Evolutionary conservation across 768 basidiomycete genomes (phyloP).

Genomic region (Auricularia sp.): DNA sequence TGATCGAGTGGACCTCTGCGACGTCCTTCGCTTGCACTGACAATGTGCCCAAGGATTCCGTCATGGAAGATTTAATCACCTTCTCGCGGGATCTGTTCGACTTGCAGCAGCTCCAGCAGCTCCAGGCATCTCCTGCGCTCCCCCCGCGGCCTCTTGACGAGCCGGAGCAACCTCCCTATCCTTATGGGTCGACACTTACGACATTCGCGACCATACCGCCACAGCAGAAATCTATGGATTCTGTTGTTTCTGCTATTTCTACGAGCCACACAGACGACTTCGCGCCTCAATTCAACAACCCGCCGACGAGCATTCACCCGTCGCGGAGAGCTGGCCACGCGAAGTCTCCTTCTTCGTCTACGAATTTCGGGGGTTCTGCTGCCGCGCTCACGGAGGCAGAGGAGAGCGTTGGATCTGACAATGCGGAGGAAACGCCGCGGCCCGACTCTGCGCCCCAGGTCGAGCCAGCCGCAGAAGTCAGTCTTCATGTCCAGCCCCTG

Average conservation of each 20-base stretch:
- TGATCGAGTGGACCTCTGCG: not conserved
- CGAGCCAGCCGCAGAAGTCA: not conserved
- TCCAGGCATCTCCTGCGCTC: slow-evolving; percentile 56
- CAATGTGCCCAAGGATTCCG: slow-evolving; percentile 35
- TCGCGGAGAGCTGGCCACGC: not conserved
- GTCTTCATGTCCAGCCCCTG: not conserved
- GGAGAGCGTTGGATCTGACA: not conserved
- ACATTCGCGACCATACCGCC: not conserved
- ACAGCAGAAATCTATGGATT: not conserved
- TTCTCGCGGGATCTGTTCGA: slow-evolving; percentile 61
- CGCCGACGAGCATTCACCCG: not conserved
- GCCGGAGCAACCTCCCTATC: not conserved
- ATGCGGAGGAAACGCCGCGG: not conserved
- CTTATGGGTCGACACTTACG: not conserved
- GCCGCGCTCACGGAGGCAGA: not conserved
- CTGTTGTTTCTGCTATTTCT: not conserved
- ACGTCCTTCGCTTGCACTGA: not conserved
- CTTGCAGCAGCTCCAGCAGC: slow-evolving; percentile 62
- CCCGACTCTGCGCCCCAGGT: not conserved
- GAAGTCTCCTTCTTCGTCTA: not conserved
- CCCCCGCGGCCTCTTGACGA: slow-evolving; percentile 42
- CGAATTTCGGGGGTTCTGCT: not conserved
- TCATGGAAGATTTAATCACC: slow-evolving; percentile 81
- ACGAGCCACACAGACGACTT: not conserved
- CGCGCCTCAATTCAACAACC: not conserved